Base-by-base conservation (phyloP, 768 basidiomycete genomes). In the Podaxis sp. region DNA sequence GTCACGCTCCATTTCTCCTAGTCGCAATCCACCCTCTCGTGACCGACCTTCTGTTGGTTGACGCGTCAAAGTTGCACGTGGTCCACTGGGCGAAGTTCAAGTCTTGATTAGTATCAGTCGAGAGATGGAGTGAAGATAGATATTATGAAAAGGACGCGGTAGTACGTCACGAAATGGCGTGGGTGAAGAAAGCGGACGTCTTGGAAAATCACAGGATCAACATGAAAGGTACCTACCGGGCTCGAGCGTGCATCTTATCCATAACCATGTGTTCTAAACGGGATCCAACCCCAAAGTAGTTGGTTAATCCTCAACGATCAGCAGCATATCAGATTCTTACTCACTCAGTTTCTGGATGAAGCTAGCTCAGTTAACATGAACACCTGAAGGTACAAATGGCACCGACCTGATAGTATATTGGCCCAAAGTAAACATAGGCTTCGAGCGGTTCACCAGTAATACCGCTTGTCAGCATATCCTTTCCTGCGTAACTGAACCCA, bases 231-330 rank as follows among this genome's bases (percentile, higher is more conserved):
- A 69, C 82, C 69, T 74, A 89, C 93, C 94, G 90, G 56, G 97
- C 95, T 63, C 97, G 89, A 67, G 97, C 97, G 69, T 99, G 97
- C 97, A 99, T 99, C 82, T 99, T 99, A 82, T 99, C 97, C 89
- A 98, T 92, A 56, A 99, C 96, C 96, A 99, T 99, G 79, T 96
- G 96, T 80, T 96, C 88, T 92, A 67, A 44, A 63, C 40, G 63
- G 56, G 49, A 52, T 57, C 36, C n/a, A 62, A 57, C 49, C 24
- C 59, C 9, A 64, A 55, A 22, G 52, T 52, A 54, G 48, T 39
- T 44, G 57, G 30, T 36, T 46, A 15, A 40, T 61, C 36, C 12
- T 48, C 63, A 22, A 54, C 24, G 38, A 42, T 60, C 22, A 7
- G 46, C 24, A 36, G n/a, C 38, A 49, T 42, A 11, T 62, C 24